Percentiles rank a stretch among this genome's conserved stretches.
Conservation (phyloP, 441 rosid species). For the Euphorbia celastroides region DNA sequence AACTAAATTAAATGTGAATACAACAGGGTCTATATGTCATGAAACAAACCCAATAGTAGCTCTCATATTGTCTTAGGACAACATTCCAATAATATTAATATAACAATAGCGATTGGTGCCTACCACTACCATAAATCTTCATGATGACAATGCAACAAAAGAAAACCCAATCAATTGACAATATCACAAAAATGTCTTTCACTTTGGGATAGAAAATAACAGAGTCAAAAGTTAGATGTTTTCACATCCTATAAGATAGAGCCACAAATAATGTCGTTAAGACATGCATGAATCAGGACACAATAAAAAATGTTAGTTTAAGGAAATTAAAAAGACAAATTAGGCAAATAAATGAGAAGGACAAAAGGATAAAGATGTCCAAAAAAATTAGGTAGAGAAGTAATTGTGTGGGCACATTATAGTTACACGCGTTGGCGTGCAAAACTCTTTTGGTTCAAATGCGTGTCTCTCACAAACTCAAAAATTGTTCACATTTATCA, state of each 20-base stretch:
- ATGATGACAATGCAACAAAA: background rate
- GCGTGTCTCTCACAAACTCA: conserved; percentile 22
- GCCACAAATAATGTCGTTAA: conserved; percentile 13
- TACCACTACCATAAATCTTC: background rate
- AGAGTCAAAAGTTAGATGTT: background rate
- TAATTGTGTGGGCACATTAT: background rate
- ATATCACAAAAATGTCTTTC: background rate
- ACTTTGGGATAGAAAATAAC: background rate
- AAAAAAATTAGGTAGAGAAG: conserved; percentile 20
- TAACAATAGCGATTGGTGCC: background rate
- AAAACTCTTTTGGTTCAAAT: conserved; percentile 25
- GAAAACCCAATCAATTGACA: background rate
- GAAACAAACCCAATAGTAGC: too few relatives aligned
- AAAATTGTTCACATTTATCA: background rate
- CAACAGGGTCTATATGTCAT: too few relatives aligned
- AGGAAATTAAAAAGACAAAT: background rate
- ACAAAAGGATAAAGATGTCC: background rate
- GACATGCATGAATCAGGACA: conserved; percentile 24
- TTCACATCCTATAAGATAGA: background rate
- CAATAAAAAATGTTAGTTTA: background rate
- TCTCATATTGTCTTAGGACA: too few relatives aligned
- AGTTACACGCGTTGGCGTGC: conserved; percentile 22
- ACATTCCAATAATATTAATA: background rate
- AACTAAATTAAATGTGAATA: too few relatives aligned
- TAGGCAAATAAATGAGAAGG: background rate